Percentiles rank a stretch among this genome's conserved stretches.
These are phyloP conservation scores for Phoenix dactylifera DNA, from an alignment of 176 grass and related monocot genomes.

Conservation along the genomic window DNA sequence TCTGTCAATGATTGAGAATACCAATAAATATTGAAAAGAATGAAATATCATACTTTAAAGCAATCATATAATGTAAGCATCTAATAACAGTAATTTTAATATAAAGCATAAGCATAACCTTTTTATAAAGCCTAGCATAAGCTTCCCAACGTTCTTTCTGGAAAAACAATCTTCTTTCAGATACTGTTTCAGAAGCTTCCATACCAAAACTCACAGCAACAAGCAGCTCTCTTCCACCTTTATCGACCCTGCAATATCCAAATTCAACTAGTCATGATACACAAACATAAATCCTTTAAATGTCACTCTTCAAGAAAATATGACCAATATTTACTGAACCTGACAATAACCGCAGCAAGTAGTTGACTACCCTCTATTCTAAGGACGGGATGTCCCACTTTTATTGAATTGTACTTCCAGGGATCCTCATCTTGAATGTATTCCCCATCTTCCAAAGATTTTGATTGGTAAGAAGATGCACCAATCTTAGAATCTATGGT, in stretches of 20 bases:
- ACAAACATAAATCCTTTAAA: background rate
- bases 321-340: slow-evolving; percentile 24
- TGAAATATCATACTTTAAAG: no score
- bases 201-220: slow-evolving; percentile 88
- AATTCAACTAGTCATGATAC: background rate
- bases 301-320: slow-evolving; percentile 19
- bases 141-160: slow-evolving; percentile 81
- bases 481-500: slow-evolving; percentile 38
- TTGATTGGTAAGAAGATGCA: slow-evolving; percentile 44
- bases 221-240: slow-evolving; percentile 82
- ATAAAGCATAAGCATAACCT: slow-evolving; percentile 34
- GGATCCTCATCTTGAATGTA: slow-evolving; percentile 39
- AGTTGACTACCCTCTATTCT: slow-evolving; percentile 86
- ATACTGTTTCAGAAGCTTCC: slow-evolving; percentile 93
- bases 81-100: no score
- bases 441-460: slow-evolving; percentile 54
- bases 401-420: slow-evolving; percentile 75
- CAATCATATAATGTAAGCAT: no score
- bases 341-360: slow-evolving; percentile 81
- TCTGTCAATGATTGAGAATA: no score
- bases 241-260: slow-evolving; percentile 60
- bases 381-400: slow-evolving; percentile 83
- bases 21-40: no score
- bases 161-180: slow-evolving; percentile 71
- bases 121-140: slow-evolving; percentile 92